Base-by-base conservation (phyloP, 2,329 filamentous ascomycete genomes). In the Colletotrichum paranaense region DNA sequence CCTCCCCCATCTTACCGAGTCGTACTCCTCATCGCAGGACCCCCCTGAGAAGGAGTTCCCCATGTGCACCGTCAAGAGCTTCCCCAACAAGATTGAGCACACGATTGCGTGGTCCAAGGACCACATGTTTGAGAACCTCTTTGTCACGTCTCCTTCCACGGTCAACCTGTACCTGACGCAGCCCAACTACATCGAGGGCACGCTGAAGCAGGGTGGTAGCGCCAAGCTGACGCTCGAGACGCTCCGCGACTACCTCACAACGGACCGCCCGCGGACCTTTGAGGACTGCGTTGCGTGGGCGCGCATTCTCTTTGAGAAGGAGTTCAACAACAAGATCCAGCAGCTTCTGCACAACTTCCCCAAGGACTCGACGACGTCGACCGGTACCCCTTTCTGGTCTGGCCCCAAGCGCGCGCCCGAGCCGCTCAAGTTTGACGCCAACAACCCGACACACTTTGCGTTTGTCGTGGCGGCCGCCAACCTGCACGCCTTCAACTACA, bases 71-170 rank as follows among this genome's bases (percentile, higher is more conserved):
- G 89, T 99, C 75, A 92, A 94, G 80, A 98, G 95, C 84, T 99
- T 99, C 88, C 97, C 97, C 72, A 99, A 99, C 88, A 93, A 93
- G 79, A 99, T 99, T 79, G 95, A 99, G 85, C 97, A 99, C 84
- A 98, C 97, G 0, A 99, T 99, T 82, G 97, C 97, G 3, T 99
- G 97, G 97, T 93, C 95, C 52, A 94, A 97, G 79, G 97, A 98
- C 82, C 84, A 86, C 78, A 90, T 98, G 76, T 99, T 99, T 84
- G 95, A 98, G 85, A 93, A 92, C 32, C 95, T 93, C 77, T 99
- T 98, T 79, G 95, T 97, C 78, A 97, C 96, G 78, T 95, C 95
- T 38, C 94, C 97, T 0, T 95, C 98, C 84, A 94, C 95, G 46
- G 96, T 97, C 80, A 99, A 99, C 82, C 88, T 97, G 72, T 98